Evolutionary conservation across 1,139 yeast genomes (phyloP).

Genomic region (Pichia kudriavzevii): DNA sequence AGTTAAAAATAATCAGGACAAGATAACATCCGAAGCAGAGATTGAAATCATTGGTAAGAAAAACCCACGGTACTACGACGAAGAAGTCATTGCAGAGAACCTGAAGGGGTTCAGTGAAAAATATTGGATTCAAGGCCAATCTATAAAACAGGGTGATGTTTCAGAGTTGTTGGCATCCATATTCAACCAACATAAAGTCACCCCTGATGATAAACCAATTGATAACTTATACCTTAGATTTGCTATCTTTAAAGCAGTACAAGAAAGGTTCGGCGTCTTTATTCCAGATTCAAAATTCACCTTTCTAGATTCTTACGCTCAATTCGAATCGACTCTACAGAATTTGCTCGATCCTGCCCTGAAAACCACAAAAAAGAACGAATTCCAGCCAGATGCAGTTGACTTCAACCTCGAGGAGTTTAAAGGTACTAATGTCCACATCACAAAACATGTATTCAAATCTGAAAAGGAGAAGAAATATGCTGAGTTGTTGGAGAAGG

Average conservation of each 20-base stretch:
- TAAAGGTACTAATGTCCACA: conserved; percentile 41
- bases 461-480: conserved; percentile 34
- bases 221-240: conserved; percentile 55
- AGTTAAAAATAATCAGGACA: conserved; percentile 18
- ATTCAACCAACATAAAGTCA: conserved; percentile 1
- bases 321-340: conserved; percentile 39
- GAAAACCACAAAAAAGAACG: conserved; percentile 38
- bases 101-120: conserved; percentile 30
- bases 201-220: conserved; percentile 16
- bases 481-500: conserved; percentile 36
- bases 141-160: conserved; percentile 3
- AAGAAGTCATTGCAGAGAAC: conserved; percentile 18
- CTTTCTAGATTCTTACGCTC: conserved; percentile 38
- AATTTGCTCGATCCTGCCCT: conserved; percentile 39
- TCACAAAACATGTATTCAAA: conserved; percentile 36
- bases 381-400: conserved; percentile 70
- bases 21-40: conserved; percentile 15
- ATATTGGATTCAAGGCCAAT: conserved; percentile 27
- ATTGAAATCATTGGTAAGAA: conserved; percentile 26
- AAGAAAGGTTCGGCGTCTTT: conserved; percentile 51
- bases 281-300: conserved; percentile 61
- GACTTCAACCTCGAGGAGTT: conserved; percentile 45
- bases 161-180: neutral
- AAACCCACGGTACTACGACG: conserved; percentile 21
- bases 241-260: conserved; percentile 48